Conservation (phyloP, 768 basidiomycete genomes). For the Kwoniella botswanensis region DNA sequence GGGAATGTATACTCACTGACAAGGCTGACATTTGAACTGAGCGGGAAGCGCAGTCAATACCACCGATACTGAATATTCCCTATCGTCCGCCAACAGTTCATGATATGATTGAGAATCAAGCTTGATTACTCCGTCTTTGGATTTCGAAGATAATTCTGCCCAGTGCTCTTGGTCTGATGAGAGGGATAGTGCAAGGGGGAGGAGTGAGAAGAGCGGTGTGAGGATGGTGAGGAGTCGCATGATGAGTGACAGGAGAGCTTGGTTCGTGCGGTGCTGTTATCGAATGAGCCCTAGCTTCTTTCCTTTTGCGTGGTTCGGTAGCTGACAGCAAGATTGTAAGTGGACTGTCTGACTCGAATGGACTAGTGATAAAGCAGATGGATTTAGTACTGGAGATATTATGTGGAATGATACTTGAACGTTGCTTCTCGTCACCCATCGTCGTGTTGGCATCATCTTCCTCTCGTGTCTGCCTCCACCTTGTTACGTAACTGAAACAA, state of each 20-base stretch:
- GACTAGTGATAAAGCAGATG: too few species aligned
- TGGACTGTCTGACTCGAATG: too few species aligned
- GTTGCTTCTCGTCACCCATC: slow-evolving; percentile 50
- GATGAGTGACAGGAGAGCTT: not conserved
- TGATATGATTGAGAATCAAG: slow-evolving; percentile 79
- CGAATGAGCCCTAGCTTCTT: too few species aligned
- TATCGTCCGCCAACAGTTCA: slow-evolving; percentile 69
- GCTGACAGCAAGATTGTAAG: too few species aligned
- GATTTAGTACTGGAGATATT: too few species aligned
- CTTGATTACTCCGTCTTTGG: slow-evolving; percentile 76
- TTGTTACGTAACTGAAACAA: not conserved
- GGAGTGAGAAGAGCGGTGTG: slow-evolving; percentile 18
- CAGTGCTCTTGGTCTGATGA: slow-evolving; percentile 64
- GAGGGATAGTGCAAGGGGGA: slow-evolving; percentile 23
- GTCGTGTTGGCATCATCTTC: slow-evolving; percentile 6
- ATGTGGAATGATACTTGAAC: not conserved
- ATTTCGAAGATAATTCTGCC: slow-evolving; percentile 67
- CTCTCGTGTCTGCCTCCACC: not conserved
- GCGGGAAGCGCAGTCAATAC: slow-evolving; percentile 85
- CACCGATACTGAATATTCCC: slow-evolving; percentile 85
- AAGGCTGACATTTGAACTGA: slow-evolving; percentile 84
- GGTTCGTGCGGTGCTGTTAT: too few species aligned
- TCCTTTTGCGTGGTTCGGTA: too few species aligned
- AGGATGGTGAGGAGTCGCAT: slow-evolving; percentile 23
- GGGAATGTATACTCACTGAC: slow-evolving; percentile 69